These are phyloP conservation scores for Planoprotostelium fungivorum DNA, from an alignment of 78 protist genomes.

Conservation along the genomic window DNA sequence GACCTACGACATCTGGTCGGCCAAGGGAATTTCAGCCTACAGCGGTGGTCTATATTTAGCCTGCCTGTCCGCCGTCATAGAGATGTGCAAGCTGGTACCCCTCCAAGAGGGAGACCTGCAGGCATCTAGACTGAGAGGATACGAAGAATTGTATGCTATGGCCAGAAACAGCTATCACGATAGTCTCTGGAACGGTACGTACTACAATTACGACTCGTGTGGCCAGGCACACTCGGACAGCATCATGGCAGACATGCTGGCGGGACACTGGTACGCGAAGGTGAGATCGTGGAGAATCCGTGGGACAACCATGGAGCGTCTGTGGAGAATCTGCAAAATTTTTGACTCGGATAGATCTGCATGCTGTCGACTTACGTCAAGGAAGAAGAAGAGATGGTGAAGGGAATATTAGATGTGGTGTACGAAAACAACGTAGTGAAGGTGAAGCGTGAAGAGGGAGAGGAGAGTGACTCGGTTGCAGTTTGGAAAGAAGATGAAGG, in stretches of 20 bases:
- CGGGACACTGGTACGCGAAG: conserved; percentile 59
- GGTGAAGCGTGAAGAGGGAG: not conserved
- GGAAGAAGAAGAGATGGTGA: not conserved
- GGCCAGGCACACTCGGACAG: conserved; percentile 11
- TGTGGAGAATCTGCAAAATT: too few species aligned
- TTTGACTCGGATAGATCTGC: too few species aligned
- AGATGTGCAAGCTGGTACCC: conserved; percentile 36
- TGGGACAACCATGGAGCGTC: not conserved
- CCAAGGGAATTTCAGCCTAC: conserved; percentile 45
- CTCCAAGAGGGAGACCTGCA: conserved; percentile 38
- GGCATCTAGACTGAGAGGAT: too few species aligned
- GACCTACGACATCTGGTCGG: conserved; percentile 64
- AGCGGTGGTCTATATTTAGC: conserved; percentile 58
- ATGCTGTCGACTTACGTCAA: too few species aligned
- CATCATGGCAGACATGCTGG: conserved; percentile 53
- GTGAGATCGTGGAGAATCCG: not conserved
- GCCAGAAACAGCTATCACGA: conserved; percentile 16
- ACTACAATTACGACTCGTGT: not conserved
- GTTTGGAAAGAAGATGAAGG: not conserved
- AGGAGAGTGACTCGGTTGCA: not conserved
- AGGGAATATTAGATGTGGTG: not conserved
- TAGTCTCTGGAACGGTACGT: conserved; percentile 12
- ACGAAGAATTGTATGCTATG: conserved; percentile 25
- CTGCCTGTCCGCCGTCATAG: conserved; percentile 16
- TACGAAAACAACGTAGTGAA: not conserved